Conservation (phyloP, 164 flowering plant genomes). For the Magnolia kwangsiensis region DNA sequence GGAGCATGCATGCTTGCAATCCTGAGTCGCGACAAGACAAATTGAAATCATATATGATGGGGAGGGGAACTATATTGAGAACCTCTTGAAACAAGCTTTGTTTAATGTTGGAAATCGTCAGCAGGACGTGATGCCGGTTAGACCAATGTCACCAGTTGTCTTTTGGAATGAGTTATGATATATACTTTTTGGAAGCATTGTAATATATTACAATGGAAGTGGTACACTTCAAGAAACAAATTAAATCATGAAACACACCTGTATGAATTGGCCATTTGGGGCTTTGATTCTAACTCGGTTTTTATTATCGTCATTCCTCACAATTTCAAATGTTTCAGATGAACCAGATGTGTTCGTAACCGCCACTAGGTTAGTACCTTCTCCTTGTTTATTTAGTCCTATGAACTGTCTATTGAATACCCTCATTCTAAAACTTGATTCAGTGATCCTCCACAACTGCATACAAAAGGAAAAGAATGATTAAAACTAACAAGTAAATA, state of each 20-base stretch:
- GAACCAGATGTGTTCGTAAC: slow-evolving; percentile 24
- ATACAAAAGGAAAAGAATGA: background rate
- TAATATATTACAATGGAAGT: no score
- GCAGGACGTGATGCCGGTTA: no score
- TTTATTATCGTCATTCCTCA: slow-evolving; percentile 34
- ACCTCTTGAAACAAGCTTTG: no score
- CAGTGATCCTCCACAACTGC: slow-evolving; percentile 70
- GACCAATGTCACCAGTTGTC: no score
- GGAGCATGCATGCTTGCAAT: no score
- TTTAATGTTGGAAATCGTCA: no score
- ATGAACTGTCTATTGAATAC: slow-evolving; percentile 53
- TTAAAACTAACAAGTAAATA: background rate
- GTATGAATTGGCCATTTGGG: slow-evolving; percentile 47
- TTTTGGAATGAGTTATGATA: no score
- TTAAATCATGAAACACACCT: slow-evolving; percentile 6
- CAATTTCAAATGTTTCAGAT: slow-evolving; percentile 44
- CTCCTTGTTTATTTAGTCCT: slow-evolving; percentile 37
- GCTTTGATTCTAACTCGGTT: slow-evolving; percentile 50
- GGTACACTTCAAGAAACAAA: background rate
- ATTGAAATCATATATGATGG: no score
- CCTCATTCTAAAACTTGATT: slow-evolving; percentile 42
- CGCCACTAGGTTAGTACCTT: slow-evolving; percentile 28
- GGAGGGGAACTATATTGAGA: no score
- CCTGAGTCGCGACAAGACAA: no score
- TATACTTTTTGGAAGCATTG: no score